Base-by-base conservation (phyloP, 2,329 filamentous ascomycete species). In the Scedosporium apiospermum region DNA sequence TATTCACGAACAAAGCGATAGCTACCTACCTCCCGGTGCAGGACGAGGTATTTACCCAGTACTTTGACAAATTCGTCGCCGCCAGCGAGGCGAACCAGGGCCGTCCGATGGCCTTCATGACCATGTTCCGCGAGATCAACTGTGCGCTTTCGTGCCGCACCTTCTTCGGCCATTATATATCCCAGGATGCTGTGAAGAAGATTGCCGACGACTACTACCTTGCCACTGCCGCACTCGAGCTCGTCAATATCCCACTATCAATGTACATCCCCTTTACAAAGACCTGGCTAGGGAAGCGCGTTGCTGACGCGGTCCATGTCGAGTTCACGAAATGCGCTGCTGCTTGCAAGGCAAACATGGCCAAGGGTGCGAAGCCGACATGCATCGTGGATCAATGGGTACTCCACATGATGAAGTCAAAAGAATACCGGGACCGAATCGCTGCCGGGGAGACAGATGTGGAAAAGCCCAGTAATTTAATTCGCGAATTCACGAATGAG, bases 341-440 rank as follows among this genome's bases (percentile, higher is more conserved):
- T 1, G 88, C 88, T 71, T 85, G 87, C 71, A 90, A 88, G 71
- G 81, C 84, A 18, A 82, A 85, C 66, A 89, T 93, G 87, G 83
- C 85, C 63, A 78, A 83, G 42, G 89, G 88, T 65, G 88, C 85
- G 42, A 76, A 84, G 67, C 80, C 89, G 16, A 84, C 82, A 27
- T 92, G 89, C 72, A 91, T 91, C 68, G 84, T 93, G 71, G 89
- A 93, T 71, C 85, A 85, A 46, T 93, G 90, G 90, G 80, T 93
- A 62, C 80, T 84, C 68, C 79, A 83, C 64, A 91, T 92, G 85
- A 82, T 88, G 69, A 86, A 89, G 63, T 91, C 87, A 0, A 82
- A 88, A 66, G 77, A 75, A 55, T 91, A 91, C 73, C 80, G 82
- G 46, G 81, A 88, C 65, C 81, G 81, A 63, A 70, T 90, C 41